A percentile compares a stretch with the other conserved stretches of the same genome.
These are phyloP conservation scores for Corylus americana DNA, from an alignment of 306 rosid species.

Conservation along the genomic window DNA sequence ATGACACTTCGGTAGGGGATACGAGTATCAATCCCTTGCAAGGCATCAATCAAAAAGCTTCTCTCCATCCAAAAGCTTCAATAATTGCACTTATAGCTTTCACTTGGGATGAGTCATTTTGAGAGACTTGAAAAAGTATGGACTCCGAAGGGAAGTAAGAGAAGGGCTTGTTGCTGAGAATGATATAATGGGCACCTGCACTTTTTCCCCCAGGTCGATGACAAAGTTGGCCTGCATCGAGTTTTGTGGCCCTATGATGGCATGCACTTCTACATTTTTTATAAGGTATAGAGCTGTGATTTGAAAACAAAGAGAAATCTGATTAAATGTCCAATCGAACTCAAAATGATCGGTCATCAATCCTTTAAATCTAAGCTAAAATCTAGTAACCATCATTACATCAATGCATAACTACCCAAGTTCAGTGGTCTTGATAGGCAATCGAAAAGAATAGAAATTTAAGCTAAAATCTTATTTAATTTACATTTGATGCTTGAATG, in stretches of 20 bases:
- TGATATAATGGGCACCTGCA: slow-evolving; percentile 40
- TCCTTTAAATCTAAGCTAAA: no score
- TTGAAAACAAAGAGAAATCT: no score
- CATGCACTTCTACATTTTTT: slow-evolving; percentile 22
- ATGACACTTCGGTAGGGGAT: slow-evolving; percentile 31
- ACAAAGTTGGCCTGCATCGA: slow-evolving; percentile 39
- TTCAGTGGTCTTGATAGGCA: no score
- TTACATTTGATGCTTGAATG: no score
- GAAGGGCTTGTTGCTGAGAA: slow-evolving; percentile 40
- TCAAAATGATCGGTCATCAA: no score
- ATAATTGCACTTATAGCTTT: slow-evolving; percentile 30
- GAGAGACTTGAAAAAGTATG: slow-evolving; percentile 32
- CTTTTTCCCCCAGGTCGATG: slow-evolving; percentile 28
- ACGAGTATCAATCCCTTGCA: slow-evolving; percentile 21
- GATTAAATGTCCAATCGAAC: no score
- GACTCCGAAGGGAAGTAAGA: slow-evolving; percentile 23
- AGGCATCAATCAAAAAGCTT: slow-evolving; percentile 26
- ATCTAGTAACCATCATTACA: no score
- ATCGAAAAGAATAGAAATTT: no score
- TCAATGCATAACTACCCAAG: no score
- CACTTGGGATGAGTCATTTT: slow-evolving; percentile 33
- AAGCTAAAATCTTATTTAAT: no score
- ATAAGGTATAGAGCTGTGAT: no score
- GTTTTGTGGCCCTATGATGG: slow-evolving; percentile 41
- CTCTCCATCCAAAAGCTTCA: slow-evolving; percentile 38